Conservation (phyloP, 139 green algal genomes). For the Coccomyxa sp. region DNA sequence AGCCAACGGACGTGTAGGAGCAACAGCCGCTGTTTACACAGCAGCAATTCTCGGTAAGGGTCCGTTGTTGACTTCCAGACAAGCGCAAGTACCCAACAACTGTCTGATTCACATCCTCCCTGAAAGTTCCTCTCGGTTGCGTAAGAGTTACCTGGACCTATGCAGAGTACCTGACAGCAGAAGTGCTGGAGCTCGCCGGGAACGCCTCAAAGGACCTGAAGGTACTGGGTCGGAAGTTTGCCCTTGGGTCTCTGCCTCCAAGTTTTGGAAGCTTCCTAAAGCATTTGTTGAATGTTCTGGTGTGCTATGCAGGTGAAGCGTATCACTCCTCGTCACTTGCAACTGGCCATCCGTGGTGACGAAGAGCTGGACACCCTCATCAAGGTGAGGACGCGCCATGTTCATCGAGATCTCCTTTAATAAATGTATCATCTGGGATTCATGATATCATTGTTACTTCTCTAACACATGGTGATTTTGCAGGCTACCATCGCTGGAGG, state of each 20-base stretch:
- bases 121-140: no score
- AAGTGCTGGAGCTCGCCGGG: conserved; percentile 98
- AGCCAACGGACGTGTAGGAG: conserved; percentile 94
- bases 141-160: no score
- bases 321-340: conserved; percentile 98
- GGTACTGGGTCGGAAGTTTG: conserved; percentile 34
- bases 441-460: neutral
- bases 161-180: conserved; percentile 86
- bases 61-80: neutral
- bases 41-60: conserved; percentile 88
- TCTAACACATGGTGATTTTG: neutral
- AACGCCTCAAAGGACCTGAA: conserved; percentile 99
- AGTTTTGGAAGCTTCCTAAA: neutral
- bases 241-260: neutral
- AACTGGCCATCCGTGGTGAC: conserved; percentile 98
- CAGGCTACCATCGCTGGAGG: conserved; percentile 97
- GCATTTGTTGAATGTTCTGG: neutral
- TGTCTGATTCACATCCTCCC: no score
- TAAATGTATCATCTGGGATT: neutral
- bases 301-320: conserved; percentile 83
- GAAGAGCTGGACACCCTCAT: conserved; percentile 99
- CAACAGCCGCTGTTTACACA: conserved; percentile 97
- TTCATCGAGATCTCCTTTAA: neutral
- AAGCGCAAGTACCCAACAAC: no score
- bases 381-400: conserved; percentile 63